These are phyloP conservation scores for Hypocrella siamensis DNA, from an alignment of 2,329 filamentous ascomycete species.

Conservation along the genomic window DNA sequence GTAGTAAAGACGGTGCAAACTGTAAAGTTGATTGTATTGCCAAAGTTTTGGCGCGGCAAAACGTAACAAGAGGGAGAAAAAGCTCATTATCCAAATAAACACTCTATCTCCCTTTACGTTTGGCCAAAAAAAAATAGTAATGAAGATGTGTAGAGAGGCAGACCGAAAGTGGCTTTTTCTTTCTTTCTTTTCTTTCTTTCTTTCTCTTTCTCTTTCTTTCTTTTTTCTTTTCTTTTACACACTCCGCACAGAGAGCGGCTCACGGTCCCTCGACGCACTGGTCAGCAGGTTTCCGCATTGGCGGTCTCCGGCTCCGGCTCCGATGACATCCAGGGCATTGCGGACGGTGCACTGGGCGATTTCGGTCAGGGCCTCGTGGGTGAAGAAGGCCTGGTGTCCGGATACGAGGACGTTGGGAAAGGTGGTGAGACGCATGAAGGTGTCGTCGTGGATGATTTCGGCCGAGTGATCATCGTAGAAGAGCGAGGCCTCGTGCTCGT, in stretches of 20 bases:
- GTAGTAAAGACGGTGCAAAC: no score
- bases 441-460: slow-evolving; percentile 51
- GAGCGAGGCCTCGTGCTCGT: slow-evolving; percentile 46
- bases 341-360: slow-evolving; percentile 44
- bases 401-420: slow-evolving; percentile 53
- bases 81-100: no score
- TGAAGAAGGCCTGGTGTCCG: slow-evolving; percentile 57
- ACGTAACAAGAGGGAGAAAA: no score
- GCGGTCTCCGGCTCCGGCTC: slow-evolving; percentile 6
- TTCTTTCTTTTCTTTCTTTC: no score
- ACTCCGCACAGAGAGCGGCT: slow-evolving; percentile 7
- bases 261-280: slow-evolving; percentile 6
- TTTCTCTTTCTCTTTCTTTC: no score
- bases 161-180: no score
- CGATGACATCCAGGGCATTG: slow-evolving; percentile 33
- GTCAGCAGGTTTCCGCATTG: slow-evolving; percentile 20
- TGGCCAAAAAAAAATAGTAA: no score
- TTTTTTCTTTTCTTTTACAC: no score
- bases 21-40: no score
- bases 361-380: slow-evolving; percentile 45
- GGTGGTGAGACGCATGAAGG: slow-evolving; percentile 49
- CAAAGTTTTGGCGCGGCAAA: no score
- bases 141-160: no score
- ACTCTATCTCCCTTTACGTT: no score
- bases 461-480: slow-evolving; percentile 52